Evolutionary conservation across 768 basidiomycete species (phyloP).

Genomic region (Tremella fuciformis): DNA sequence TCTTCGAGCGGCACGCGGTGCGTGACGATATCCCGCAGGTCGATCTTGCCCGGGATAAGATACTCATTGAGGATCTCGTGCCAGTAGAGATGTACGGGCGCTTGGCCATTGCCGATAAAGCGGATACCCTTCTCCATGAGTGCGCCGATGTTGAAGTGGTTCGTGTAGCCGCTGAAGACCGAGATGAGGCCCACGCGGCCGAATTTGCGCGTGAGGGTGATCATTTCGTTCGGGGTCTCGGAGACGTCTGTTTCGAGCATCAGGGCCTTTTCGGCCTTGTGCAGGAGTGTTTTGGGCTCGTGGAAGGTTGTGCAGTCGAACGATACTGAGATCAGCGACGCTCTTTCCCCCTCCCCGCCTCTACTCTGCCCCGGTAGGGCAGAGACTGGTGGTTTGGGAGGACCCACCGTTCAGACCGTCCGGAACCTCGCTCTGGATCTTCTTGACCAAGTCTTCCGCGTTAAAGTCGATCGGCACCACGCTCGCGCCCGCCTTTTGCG

Average conservation of each 20-base stretch:
- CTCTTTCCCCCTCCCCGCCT: too few species aligned
- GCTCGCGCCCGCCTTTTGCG: conserved; percentile 53
- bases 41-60: conserved; percentile 65
- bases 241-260: conserved; percentile 74
- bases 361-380: too few species aligned
- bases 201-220: conserved; percentile 57
- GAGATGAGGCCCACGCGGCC: conserved; percentile 61
- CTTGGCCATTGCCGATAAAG: conserved; percentile 71
- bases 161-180: conserved; percentile 66
- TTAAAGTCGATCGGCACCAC: conserved; percentile 65
- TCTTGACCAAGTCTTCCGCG: conserved; percentile 60
- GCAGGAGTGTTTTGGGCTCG: conserved; percentile 64
- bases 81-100: conserved; percentile 73
- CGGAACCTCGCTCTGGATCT: conserved; percentile 56
- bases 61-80: conserved; percentile 64
- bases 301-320: conserved; percentile 60
- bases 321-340: too few species aligned
- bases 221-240: conserved; percentile 62
- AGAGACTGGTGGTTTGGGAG: too few species aligned
- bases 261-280: conserved; percentile 67
- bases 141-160: conserved; percentile 61
- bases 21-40: conserved; percentile 58
- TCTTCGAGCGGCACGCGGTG: conserved; percentile 59
- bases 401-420: conserved; percentile 65
- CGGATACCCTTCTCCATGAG: conserved; percentile 74